Conservation (phyloP, 2,329 filamentous ascomycete genomes). For the Neopestalotiopsis sp. region DNA sequence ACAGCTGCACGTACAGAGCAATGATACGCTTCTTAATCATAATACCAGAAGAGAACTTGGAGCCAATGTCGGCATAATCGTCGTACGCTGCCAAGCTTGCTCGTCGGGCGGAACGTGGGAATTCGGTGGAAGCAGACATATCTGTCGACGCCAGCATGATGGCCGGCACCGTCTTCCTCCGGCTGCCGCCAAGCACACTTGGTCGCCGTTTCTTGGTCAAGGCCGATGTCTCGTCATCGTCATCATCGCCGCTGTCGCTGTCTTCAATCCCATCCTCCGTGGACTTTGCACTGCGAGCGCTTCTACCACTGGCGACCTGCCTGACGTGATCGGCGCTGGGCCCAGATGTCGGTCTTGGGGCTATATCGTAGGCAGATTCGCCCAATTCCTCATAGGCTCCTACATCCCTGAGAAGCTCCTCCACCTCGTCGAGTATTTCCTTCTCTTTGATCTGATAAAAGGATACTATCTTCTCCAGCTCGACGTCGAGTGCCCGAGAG, state of each 20-base stretch:
- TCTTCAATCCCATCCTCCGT: slow-evolving; percentile 66
- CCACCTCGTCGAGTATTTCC: slow-evolving; percentile 83
- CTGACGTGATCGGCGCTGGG: slow-evolving; percentile 42
- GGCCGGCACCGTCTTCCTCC: slow-evolving; percentile 41
- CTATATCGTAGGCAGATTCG: slow-evolving; percentile 45
- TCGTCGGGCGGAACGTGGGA: slow-evolving; percentile 61
- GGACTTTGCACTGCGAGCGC: slow-evolving; percentile 49
- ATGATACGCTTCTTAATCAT: slow-evolving; percentile 93
- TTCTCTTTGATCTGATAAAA: slow-evolving; percentile 91
- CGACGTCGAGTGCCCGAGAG: slow-evolving; percentile 78
- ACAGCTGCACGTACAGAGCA: slow-evolving; percentile 86
- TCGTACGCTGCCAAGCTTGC: slow-evolving; percentile 71
- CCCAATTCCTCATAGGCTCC: slow-evolving; percentile 69
- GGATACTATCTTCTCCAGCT: slow-evolving; percentile 90
- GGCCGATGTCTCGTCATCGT: slow-evolving; percentile 60
- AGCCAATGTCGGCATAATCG: slow-evolving; percentile 78
- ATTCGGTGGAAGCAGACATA: slow-evolving; percentile 67
- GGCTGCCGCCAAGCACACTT: slow-evolving; percentile 41
- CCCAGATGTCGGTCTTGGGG: slow-evolving; percentile 28
- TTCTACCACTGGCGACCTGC: slow-evolving; percentile 39
- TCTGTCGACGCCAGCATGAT: slow-evolving; percentile 51
- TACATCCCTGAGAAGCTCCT: slow-evolving; percentile 77
- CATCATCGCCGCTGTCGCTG: slow-evolving; percentile 54
- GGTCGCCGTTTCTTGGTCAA: slow-evolving; percentile 51
- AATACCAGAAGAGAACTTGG: slow-evolving; percentile 71